phyloP scores from a whole-genome alignment of 75 land plant genomes.

The Chamaecyparis obtusa region DNA sequence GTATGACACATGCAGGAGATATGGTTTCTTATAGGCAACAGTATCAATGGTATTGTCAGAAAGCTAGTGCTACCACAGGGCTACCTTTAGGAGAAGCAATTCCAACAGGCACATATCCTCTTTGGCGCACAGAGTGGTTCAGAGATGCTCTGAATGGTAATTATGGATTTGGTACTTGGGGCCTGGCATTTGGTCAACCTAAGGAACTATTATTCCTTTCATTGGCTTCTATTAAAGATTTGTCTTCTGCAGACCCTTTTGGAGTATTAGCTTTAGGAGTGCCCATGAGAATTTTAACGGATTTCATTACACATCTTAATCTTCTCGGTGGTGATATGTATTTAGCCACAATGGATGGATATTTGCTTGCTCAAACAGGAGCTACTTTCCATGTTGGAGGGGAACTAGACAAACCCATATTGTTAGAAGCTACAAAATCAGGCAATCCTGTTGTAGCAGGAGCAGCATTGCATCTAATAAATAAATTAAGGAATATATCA shows the following conservation, averaged over 20 bases:
- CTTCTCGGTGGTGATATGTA: conserved; percentile 35
- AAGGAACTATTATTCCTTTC: conserved; percentile 24
- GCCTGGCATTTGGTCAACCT: conserved; percentile 17
- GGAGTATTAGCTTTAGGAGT: conserved; percentile 48
- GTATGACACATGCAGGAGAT: not conserved
- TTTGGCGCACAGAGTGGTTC: conserved; percentile 27
- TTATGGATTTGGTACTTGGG: conserved; percentile 21
- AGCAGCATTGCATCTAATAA: conserved; percentile 17
- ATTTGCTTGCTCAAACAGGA: conserved; percentile 27
- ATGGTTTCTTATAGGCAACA: not conserved
- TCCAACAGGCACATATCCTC: not conserved
- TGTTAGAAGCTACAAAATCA: conserved; percentile 15
- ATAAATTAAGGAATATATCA: conserved; percentile 5
- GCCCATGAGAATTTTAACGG: conserved; percentile 19
- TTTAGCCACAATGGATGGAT: conserved; percentile 34
- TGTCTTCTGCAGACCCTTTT: conserved; percentile 1
- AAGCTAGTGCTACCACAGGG: conserved; percentile 34
- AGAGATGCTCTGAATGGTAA: conserved; percentile 26
- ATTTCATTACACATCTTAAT: conserved; percentile 15
- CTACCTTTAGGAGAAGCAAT: conserved; percentile 28
- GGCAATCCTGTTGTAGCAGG: conserved; percentile 22
- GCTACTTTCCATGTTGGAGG: not conserved
- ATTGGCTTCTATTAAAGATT: conserved; percentile 18
- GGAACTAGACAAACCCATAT: not conserved
- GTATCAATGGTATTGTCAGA: conserved; percentile 40